Evolutionary conservation across 495 filamentous ascomycete genomes (phyloP), one percentile per base, ranked within the genome.

Genomic region (Letharia columbiana): DNA sequence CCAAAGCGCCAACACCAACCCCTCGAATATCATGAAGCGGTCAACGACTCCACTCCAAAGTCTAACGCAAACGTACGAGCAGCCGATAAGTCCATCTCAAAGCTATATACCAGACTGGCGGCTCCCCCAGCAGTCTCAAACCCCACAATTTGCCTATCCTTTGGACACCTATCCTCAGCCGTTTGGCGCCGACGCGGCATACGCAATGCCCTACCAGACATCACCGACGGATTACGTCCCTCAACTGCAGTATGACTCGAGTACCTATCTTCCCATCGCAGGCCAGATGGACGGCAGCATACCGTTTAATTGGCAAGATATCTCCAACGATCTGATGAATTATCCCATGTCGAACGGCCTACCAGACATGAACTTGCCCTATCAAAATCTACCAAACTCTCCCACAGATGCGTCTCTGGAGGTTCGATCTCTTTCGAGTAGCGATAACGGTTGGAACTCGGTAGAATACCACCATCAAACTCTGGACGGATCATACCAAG

Each of bases 351-450:
- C 75, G 0, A 81, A 86, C 33, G 68, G 68, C 44, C 57, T 72
- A 23, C 66, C 66, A 20, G 60, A 70, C 41, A 76, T 82, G 76
- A 77, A 79, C 35, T 85, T 83, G 62, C 75, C 76, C 68, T 78
- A 23, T 41, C 68, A 66, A 35, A 66, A 59, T 54, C 62, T 56
- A 60, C 76, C 5, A 77, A 86, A 87, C 73, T 95, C 91, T 60
- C 91, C 92, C 11, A 91, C 88, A 0, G 88, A 89, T 66, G 91
- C 87, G 47, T 90, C 87, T 74, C 76, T 95, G 11, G 91, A 96
- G 76, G 89, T 93, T 49, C 78, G 91, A 37, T 96, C 92, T 18
- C 77, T 94, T 42, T 90, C 90, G 15, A 84, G 85, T 67, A 92
- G 89, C 74, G 91, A 95, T 68, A 89, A 90, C 73, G 90, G 90